These are phyloP conservation scores for Globisporangium uncinulatum DNA, from an alignment of 352 stramenopile species.

Conservation along the genomic window DNA sequence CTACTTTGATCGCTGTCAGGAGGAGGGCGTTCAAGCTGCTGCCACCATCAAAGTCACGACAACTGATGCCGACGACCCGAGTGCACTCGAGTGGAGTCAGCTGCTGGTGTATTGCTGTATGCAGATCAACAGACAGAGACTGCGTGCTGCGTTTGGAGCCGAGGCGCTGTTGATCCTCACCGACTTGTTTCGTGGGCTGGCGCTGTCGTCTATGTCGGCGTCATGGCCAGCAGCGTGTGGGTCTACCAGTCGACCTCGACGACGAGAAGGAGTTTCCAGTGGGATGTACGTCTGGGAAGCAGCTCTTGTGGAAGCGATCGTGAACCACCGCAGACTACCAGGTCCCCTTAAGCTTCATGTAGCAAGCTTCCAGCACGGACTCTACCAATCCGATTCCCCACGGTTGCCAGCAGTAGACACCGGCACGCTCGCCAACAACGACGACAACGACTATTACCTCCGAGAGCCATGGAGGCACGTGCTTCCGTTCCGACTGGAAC, in stretches of 20 bases:
- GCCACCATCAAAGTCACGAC: neutral
- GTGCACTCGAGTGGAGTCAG: conserved; percentile 23
- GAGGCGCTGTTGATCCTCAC: conserved; percentile 11
- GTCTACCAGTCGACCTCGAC: no score
- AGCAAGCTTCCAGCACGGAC: conserved; percentile 4
- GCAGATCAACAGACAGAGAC: conserved; percentile 23
- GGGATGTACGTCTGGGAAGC: conserved; percentile 34
- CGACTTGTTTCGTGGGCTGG: conserved; percentile 17
- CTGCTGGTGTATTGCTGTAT: conserved; percentile 30
- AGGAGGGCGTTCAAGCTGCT: no score
- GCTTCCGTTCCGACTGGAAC: conserved; percentile 25
- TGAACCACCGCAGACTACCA: conserved; percentile 17
- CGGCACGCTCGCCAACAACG: neutral
- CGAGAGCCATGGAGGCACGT: conserved; percentile 22
- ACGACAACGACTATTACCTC: neutral
- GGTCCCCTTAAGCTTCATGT: conserved; percentile 31
- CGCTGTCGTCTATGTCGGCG: conserved; percentile 6
- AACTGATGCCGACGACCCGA: neutral
- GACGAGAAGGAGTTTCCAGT: neutral
- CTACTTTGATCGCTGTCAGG: conserved; percentile 6
- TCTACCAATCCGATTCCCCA: conserved; percentile 4
- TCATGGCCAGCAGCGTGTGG: no score
- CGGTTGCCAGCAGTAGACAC: neutral
- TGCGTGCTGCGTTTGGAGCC: conserved; percentile 18
- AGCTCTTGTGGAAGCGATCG: conserved; percentile 22